Percentiles rank a stretch among this genome's conserved stretches.
Conservation (phyloP, 495 filamentous ascomycete species). For the Podospora pseudoanserina region DNA sequence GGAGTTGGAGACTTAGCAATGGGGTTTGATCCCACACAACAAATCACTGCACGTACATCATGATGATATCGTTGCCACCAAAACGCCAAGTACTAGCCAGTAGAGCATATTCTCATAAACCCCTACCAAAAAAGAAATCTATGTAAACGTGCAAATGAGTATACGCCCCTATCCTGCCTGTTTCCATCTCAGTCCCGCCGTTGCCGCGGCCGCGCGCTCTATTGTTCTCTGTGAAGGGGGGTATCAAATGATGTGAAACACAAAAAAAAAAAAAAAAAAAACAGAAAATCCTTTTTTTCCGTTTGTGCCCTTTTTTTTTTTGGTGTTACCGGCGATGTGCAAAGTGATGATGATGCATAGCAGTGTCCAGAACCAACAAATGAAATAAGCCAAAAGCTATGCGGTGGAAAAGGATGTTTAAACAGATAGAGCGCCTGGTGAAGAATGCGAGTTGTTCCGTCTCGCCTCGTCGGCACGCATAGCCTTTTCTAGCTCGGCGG, state of each 20-base stretch:
- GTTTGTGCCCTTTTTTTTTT: not conserved
- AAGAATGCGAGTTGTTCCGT: not conserved
- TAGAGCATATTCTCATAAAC: not conserved
- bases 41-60: no score
- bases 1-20: no score
- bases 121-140: not conserved
- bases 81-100: not conserved
- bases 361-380: not conserved
- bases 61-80: not conserved
- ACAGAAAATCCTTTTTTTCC: not conserved
- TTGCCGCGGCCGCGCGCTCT: not conserved
- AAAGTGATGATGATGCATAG: not conserved
- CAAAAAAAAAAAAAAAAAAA: not conserved
- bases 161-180: not conserved
- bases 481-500: not conserved
- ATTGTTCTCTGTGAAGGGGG: not conserved
- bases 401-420: not conserved
- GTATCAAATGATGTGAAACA: not conserved
- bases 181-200: not conserved
- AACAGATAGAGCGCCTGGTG: not conserved
- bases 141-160: not conserved
- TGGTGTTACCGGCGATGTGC: not conserved
- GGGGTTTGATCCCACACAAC: no score
- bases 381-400: not conserved
- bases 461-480: not conserved